Base-by-base conservation (phyloP, 768 basidiomycete genomes). In the Russula dissimulans region DNA sequence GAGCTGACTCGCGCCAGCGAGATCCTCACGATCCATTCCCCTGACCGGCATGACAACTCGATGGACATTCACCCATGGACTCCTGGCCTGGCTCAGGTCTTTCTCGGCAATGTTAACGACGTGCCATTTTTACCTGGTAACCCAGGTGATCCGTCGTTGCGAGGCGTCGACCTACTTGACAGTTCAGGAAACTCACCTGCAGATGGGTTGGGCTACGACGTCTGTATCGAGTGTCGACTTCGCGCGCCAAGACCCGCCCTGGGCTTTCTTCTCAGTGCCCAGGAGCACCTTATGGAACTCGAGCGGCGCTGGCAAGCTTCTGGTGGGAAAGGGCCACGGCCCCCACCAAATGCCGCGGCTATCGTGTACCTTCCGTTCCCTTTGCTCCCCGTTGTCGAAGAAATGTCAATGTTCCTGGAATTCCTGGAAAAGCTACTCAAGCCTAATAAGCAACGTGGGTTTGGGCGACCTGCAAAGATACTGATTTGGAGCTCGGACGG, bases 191-290 rank as follows among this genome's bases (percentile, higher is more conserved):
- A 80, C 56, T 77, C 78, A 64, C 79, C 81, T 15, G 67, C 64
- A 34, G 63, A 74, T n/a, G 85, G 84, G 38, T 75, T 79, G 60
- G 89, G 88, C 15, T 93, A 85, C 68, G 86, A 92, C 67, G 81
- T 95, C 45, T 94, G 91, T 70, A 81, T 95, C 62, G 91, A 95
- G 73, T 91, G 89, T 68, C 87, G 89, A 67, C 90, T 94, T 64
- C 75, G 82, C 38, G 89, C 89, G 2, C 83, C 85, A 14, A 86
- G 89, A 71, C 88, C 91, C 0, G 77, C 78, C n/a, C 59, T 77
- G 0, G 76, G 80, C 39, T 85, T 89, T 67, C 71, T 91, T 41
- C 78, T 83, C 53, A 84, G 83, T 3, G 87, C 86, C 8, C 88
- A 92, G 69, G 89, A 91, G 60, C 87, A 91, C 66, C 68, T 93